Conservation (phyloP, 495 filamentous ascomycete species). For the Penicillium dipodomyicola region DNA sequence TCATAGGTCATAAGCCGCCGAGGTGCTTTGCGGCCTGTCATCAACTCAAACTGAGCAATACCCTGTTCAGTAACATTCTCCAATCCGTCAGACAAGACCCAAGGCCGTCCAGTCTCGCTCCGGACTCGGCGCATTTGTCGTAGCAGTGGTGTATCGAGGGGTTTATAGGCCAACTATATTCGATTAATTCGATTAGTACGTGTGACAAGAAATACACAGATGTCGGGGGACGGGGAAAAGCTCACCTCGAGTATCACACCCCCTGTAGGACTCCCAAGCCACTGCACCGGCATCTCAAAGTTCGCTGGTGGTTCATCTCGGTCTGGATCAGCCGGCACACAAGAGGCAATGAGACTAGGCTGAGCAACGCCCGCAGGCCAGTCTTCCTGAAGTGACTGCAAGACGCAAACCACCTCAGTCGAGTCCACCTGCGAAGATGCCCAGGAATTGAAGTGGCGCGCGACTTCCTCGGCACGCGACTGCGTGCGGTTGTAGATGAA, state of each 20-base stretch:
- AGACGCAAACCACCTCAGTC: constrained; percentile 56
- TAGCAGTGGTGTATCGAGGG: constrained; percentile 67
- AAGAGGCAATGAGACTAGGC: constrained; percentile 74
- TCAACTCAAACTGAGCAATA: constrained; percentile 78
- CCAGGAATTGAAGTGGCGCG: constrained; percentile 67
- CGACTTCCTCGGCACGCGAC: constrained; percentile 61
- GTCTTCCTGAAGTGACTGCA: constrained; percentile 54
- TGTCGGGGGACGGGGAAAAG: neutral
- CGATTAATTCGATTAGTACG: constrained; percentile 27
- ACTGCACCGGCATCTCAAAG: constrained; percentile 71
- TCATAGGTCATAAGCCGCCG: constrained; percentile 69
- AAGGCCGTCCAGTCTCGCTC: constrained; percentile 59
- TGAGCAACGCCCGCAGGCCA: constrained; percentile 65
- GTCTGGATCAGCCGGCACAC: constrained; percentile 67
- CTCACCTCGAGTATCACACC: constrained; percentile 74
- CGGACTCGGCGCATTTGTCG: constrained; percentile 59
- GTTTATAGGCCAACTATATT: constrained; percentile 66
- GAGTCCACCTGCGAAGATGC: constrained; percentile 43
- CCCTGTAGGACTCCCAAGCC: constrained; percentile 73
- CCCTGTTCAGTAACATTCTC: constrained; percentile 80
- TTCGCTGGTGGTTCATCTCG: constrained; percentile 63
- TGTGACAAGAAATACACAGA: neutral
- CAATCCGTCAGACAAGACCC: constrained; percentile 77
- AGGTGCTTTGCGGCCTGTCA: constrained; percentile 79
- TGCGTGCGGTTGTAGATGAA: constrained; percentile 73